Percentiles rank a stretch among this genome's conserved stretches.
Evolutionary conservation across 345 rosid genomes (phyloP).

Genomic region (Acer negundo): DNA sequence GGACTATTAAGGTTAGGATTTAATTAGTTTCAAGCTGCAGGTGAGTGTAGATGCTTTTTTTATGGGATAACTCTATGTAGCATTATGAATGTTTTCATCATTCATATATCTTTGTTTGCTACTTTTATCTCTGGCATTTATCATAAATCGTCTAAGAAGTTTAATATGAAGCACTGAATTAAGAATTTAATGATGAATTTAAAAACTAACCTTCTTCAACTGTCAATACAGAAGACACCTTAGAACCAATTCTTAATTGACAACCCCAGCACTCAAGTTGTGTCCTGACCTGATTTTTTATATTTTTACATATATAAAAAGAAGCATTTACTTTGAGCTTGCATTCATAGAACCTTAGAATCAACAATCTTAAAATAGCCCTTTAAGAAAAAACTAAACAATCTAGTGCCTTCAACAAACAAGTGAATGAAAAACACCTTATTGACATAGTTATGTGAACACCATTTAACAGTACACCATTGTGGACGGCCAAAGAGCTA

Average conservation of each 20-base stretch:
- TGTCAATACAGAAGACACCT: constrained; percentile 51
- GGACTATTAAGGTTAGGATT: background rate
- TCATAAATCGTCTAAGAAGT: background rate
- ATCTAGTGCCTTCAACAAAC: background rate
- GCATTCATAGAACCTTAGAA: background rate
- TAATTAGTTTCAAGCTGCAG: background rate
- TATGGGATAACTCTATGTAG: background rate
- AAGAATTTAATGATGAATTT: background rate
- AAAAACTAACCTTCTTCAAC: constrained; percentile 42
- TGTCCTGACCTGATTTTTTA: constrained; percentile 50
- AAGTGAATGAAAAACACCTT: constrained; percentile 47
- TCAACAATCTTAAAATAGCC: background rate
- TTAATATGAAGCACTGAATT: background rate
- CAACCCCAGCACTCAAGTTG: constrained; percentile 66
- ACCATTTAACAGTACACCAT: constrained; percentile 71
- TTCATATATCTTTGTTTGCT: background rate
- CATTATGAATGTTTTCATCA: no score
- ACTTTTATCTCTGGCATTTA: background rate
- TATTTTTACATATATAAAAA: background rate
- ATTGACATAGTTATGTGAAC: constrained; percentile 64
- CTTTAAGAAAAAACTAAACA: background rate
- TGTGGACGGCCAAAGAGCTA: constrained; percentile 88
- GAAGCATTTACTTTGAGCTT: background rate
- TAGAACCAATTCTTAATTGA: constrained; percentile 56
- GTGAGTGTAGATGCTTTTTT: background rate